These are phyloP conservation scores for Debaryomyces tyrocola DNA, from an alignment of 805 yeast species.

Conservation along the genomic window DNA sequence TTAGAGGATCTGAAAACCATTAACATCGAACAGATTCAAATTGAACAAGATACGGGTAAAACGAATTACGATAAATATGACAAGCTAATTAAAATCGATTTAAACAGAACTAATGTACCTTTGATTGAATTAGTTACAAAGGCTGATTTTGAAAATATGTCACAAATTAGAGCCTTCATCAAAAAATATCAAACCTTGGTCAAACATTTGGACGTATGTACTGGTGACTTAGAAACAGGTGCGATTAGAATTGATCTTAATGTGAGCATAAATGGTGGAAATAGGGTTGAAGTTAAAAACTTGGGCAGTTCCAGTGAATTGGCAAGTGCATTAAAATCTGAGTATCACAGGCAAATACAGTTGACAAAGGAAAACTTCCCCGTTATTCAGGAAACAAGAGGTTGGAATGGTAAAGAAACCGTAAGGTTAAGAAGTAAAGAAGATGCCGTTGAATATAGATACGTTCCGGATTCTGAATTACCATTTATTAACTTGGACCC, in stretches of 20 bases:
- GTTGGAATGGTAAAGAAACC: constrained; percentile 85
- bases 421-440: constrained; percentile 73
- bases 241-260: constrained; percentile 95
- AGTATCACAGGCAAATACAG: constrained; percentile 66
- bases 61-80: constrained; percentile 52
- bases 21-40: constrained; percentile 74
- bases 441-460: constrained; percentile 80
- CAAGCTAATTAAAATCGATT: constrained; percentile 57
- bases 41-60: constrained; percentile 95
- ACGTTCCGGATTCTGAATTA: constrained; percentile 92
- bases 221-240: constrained; percentile 92
- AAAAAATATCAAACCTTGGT: constrained; percentile 76
- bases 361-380: constrained; percentile 37
- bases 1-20: constrained; percentile 46
- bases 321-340: constrained; percentile 69
- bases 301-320: constrained; percentile 83
- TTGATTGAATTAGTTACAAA: constrained; percentile 87
- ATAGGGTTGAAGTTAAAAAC: constrained; percentile 87
- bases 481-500: constrained; percentile 54
- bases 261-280: constrained; percentile 70
- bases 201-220: constrained; percentile 66
- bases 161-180: constrained; percentile 74
- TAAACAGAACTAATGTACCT: constrained; percentile 83
- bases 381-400: constrained; percentile 69
- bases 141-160: constrained; percentile 74